These are phyloP conservation scores for Fusarium kyushuense DNA, from an alignment of 2,329 filamentous ascomycete species.

Conservation along the genomic window DNA sequence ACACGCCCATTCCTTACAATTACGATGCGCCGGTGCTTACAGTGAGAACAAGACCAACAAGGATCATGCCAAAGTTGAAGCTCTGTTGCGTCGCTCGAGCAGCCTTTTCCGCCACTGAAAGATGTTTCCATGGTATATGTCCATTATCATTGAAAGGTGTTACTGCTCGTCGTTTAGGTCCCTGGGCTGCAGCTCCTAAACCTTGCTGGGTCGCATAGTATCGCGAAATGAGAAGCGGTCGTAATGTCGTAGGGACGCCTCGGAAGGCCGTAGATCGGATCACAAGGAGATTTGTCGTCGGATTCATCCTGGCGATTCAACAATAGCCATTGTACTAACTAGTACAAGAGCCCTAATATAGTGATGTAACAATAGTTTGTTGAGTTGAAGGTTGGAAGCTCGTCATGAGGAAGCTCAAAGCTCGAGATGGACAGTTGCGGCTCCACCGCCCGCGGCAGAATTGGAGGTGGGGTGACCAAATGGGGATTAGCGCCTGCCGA, in stretches of 20 bases:
- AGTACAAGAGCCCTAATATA: slow-evolving; percentile 30
- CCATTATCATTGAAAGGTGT: slow-evolving; percentile 91
- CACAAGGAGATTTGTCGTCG: slow-evolving; percentile 53
- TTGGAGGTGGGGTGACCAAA: slow-evolving; percentile 45
- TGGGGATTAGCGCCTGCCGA: slow-evolving; percentile 53
- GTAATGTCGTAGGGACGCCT: slow-evolving; percentile 48
- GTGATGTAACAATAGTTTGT: neutral
- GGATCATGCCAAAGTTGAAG: slow-evolving; percentile 84
- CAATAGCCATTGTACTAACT: slow-evolving; percentile 52
- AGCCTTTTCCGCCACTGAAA: slow-evolving; percentile 82
- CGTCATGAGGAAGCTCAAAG: slow-evolving; percentile 10
- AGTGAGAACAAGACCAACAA: slow-evolving; percentile 80
- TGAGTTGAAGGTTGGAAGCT: neutral
- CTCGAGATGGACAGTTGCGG: slow-evolving; percentile 11
- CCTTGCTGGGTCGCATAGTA: slow-evolving; percentile 71
- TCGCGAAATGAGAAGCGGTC: slow-evolving; percentile 58
- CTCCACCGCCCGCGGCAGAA: slow-evolving; percentile 56
- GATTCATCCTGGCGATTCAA: slow-evolving; percentile 61
- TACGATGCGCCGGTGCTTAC: slow-evolving; percentile 57
- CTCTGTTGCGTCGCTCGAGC: slow-evolving; percentile 89
- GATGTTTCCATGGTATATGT: slow-evolving; percentile 80
- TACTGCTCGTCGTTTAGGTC: slow-evolving; percentile 73
- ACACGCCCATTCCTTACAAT: slow-evolving; percentile 1
- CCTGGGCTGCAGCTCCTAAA: slow-evolving; percentile 53
- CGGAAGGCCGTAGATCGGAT: slow-evolving; percentile 52